Evolutionary conservation across 2,329 filamentous ascomycete species (phyloP), one percentile per base, ranked within the genome.

Genomic region (Aspergillus sp.): DNA sequence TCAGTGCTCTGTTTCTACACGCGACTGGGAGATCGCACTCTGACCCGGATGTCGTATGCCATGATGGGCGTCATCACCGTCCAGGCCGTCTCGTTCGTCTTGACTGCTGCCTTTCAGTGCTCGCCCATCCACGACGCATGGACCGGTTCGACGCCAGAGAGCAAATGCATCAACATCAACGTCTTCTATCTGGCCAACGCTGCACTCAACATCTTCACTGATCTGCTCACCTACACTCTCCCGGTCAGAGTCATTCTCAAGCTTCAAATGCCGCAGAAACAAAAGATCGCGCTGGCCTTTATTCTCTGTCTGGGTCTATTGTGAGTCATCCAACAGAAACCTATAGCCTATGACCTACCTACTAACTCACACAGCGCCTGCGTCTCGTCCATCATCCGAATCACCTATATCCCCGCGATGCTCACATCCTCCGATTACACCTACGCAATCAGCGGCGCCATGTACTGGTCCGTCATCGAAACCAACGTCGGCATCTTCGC

Each of bases 151-250:
- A 51, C 62, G 5, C 33, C 59, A 0, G 19, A 19, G 19, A 47
- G 72, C 48, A 46, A 56, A n/a, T 78, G 75, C 44, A 61, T 78
- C 42, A 59, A 67, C 42, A 65, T 82, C 47, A 69, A 74, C 2
- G 63, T 66, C 0, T 75, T 79, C 40, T 69, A 80, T 27, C 68
- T 78, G 28, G 70, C 71, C 31, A 70, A 80, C 31, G 78, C 79
- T 2, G 73, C 77, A 27, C 71, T 81, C 49, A 83, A 83, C 59
- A 81, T 81, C 37, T 54, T 75, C 35, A 81, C 78, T 6, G 79
- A 84, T 58, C 71, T 83, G 35, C 56, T 76, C 8, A 71, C 76
- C n/a, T 75, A 77, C 31, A 55, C 74, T 0, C 61, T 81, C 4
- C 77, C 77, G 1, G 70, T 79, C 37, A 66, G 66, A 19, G 72